Conservation (phyloP, 208 protist species). For the Leishmania arabica region DNA sequence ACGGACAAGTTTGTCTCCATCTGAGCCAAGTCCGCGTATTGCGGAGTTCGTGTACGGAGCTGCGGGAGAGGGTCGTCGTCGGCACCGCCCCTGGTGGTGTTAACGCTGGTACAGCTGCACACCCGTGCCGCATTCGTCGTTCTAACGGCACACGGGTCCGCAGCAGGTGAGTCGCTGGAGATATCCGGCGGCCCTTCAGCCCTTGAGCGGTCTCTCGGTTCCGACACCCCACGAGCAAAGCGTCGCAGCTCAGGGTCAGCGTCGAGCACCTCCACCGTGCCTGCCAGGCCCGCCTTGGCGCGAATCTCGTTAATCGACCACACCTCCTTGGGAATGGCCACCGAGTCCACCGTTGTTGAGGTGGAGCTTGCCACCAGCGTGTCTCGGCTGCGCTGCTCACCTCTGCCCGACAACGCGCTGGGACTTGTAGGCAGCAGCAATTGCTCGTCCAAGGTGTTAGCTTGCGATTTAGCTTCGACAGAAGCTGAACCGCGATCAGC, state of each 20-base stretch:
- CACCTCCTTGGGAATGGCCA: slow-evolving; percentile 40
- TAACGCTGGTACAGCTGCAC: background rate
- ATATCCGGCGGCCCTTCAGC: background rate
- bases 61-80: background rate
- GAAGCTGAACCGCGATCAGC: background rate
- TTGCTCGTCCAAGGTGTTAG: background rate
- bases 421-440: background rate
- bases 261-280: slow-evolving; percentile 44
- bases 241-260: slow-evolving; percentile 18
- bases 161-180: background rate
- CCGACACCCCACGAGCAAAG: background rate
- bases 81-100: background rate
- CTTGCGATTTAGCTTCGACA: background rate
- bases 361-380: background rate
- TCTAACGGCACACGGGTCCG: background rate
- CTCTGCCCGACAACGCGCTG: background rate
- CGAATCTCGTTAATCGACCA: slow-evolving; percentile 32
- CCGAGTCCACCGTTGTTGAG: slow-evolving; percentile 13
- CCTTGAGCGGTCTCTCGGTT: background rate
- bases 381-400: background rate
- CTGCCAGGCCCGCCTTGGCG: slow-evolving; percentile 24
- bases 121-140: background rate
- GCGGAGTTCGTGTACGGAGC: slow-evolving; percentile 26
- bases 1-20: slow-evolving; percentile 74
- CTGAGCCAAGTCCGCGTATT: slow-evolving; percentile 45